Percentiles rank a stretch among this genome's conserved stretches.
Evolutionary conservation across 768 basidiomycete species (phyloP).

Genomic region (Trametes villosa): DNA sequence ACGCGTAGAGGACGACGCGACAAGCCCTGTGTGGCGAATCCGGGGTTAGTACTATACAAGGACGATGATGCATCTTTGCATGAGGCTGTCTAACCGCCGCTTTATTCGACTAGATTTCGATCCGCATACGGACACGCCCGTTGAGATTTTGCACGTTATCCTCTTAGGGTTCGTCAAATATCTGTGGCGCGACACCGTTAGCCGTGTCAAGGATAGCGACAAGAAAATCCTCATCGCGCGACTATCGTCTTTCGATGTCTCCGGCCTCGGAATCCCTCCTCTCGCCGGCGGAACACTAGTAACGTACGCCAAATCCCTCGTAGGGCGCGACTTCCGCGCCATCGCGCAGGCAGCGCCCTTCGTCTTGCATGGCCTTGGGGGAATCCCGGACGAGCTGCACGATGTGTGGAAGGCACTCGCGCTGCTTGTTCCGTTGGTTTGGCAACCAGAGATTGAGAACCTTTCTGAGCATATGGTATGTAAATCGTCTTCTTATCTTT

Average conservation of each 20-base stretch:
- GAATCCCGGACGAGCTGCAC: conserved; percentile 30
- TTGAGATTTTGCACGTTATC: conserved; percentile 49
- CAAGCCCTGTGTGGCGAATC: conserved; percentile 42
- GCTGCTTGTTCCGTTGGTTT: conserved; percentile 42
- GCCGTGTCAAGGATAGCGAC: conserved; percentile 17
- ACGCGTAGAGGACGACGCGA: conserved; percentile 25
- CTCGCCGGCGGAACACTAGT: conserved; percentile 40
- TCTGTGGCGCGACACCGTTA: conserved; percentile 46
- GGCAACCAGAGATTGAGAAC: conserved; percentile 42
- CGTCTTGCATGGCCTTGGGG: conserved; percentile 40
- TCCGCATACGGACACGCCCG: conserved; percentile 47
- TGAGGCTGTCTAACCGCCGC: no score
- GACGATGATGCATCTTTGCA: no score
- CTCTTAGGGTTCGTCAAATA: conserved; percentile 53
- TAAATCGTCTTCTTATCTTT: neutral
- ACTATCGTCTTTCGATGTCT: conserved; percentile 36
- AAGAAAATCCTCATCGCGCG: conserved; percentile 35
- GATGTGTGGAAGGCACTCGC: conserved; percentile 40
- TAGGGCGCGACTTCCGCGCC: conserved; percentile 39
- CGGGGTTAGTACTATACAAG: conserved; percentile 4
- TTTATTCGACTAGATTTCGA: conserved; percentile 50
- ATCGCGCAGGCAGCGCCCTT: conserved; percentile 42
- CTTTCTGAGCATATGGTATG: conserved; percentile 35
- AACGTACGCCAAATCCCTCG: conserved; percentile 42
- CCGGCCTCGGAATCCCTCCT: conserved; percentile 38